Percentiles rank a stretch among this genome's conserved stretches.
Evolutionary conservation across 2,329 filamentous ascomycete species (phyloP).

Genomic region (Xylaria sp.): DNA sequence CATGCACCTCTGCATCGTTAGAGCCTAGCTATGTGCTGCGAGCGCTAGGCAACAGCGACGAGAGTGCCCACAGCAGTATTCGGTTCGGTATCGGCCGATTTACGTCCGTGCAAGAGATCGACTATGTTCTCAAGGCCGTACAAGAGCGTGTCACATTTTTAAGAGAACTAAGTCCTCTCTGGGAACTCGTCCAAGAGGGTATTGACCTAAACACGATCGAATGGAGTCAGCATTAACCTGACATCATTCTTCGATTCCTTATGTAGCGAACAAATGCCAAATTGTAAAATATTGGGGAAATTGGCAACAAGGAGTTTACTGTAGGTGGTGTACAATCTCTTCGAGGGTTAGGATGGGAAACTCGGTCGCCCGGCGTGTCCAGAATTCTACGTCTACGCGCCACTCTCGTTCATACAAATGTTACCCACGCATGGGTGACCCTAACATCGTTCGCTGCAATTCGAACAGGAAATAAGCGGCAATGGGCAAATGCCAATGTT

Average conservation of each 20-base stretch:
- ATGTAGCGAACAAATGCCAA: not conserved
- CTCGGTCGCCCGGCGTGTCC: conserved; percentile 4
- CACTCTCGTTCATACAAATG: conserved; percentile 11
- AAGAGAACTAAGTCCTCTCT: conserved; percentile 92
- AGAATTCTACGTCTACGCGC: conserved; percentile 12
- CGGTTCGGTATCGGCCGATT: conserved; percentile 97
- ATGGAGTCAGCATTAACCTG: conserved; percentile 92
- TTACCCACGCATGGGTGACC: conserved; percentile 2
- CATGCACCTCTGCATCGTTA: conserved; percentile 95
- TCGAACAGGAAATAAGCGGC: conserved; percentile 5
- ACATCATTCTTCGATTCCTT: not conserved
- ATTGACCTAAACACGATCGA: conserved; percentile 96
- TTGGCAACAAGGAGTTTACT: conserved; percentile 27
- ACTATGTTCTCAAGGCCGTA: conserved; percentile 96
- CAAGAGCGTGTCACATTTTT: conserved; percentile 90
- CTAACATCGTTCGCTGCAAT: conserved; percentile 8
- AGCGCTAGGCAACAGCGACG: conserved; percentile 94
- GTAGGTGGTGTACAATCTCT: conserved; percentile 21
- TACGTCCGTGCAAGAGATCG: conserved; percentile 93
- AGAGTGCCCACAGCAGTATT: conserved; percentile 97
- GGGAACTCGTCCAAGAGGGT: conserved; percentile 98
- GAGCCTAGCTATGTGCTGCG: conserved; percentile 97
- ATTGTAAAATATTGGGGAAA: conserved; percentile 29
- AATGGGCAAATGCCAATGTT: conserved; percentile 16
- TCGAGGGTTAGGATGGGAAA: conserved; percentile 1